A percentile compares a stretch with the other conserved stretches of the same genome.
Evolutionary conservation across 257 asterid species (phyloP).

Genomic region (Anisodus acutangulus): DNA sequence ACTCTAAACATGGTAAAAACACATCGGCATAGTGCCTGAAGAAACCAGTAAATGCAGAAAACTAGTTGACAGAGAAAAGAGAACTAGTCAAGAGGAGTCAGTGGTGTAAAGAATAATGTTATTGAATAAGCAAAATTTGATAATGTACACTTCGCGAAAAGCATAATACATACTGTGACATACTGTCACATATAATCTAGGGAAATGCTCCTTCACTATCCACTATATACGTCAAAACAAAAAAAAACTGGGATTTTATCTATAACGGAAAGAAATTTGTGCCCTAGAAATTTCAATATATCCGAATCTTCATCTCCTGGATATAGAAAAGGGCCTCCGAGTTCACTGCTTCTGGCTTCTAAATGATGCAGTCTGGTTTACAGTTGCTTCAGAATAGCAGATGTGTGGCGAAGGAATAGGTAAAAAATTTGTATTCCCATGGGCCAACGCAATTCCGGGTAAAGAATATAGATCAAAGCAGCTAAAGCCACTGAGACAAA

Average conservation of each 20-base stretch:
- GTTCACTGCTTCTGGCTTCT: constrained; percentile 41
- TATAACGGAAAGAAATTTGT: constrained; percentile 39
- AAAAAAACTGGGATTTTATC: constrained; percentile 43
- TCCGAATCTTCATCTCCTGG: constrained; percentile 42
- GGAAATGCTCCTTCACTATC: constrained; percentile 56
- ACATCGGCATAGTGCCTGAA: not conserved
- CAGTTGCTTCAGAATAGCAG: constrained; percentile 43
- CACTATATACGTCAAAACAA: constrained; percentile 61
- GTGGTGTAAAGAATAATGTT: constrained; percentile 25
- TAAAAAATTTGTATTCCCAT: constrained; percentile 45
- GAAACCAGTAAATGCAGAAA: constrained; percentile 18
- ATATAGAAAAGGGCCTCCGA: constrained; percentile 37
- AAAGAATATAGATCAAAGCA: constrained; percentile 37
- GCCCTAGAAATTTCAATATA: constrained; percentile 41
- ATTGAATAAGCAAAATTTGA: constrained; percentile 49
- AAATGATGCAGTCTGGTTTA: constrained; percentile 31
- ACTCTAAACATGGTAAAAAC: not conserved
- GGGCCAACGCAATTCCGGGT: constrained; percentile 31
- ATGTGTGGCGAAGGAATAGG: constrained; percentile 35
- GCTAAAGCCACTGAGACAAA: constrained; percentile 39
- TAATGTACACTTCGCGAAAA: constrained; percentile 61
- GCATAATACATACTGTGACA: constrained; percentile 54
- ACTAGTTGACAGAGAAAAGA: not conserved
- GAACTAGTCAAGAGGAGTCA: not conserved
- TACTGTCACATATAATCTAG: constrained; percentile 45